phyloP scores from a whole-genome alignment of 2,329 filamentous ascomycete genomes.

The Albophoma yamanashiensis region DNA sequence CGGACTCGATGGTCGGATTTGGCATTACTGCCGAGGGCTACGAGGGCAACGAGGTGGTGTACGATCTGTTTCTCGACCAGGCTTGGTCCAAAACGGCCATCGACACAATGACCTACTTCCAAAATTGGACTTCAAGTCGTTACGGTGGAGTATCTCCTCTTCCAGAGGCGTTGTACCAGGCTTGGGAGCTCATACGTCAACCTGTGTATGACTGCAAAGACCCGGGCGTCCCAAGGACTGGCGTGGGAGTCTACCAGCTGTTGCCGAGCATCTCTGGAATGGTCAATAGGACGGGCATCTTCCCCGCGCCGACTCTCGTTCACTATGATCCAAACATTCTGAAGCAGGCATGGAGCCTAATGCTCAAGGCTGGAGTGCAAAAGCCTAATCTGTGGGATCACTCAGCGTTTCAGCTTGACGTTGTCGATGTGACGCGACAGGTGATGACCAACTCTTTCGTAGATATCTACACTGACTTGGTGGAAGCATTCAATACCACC shows the following conservation, averaged over 20 bases:
- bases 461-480: slow-evolving; percentile 23
- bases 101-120: slow-evolving; percentile 32
- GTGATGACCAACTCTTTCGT: slow-evolving; percentile 35
- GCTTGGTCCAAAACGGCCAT: slow-evolving; percentile 34
- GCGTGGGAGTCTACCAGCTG: slow-evolving; percentile 35
- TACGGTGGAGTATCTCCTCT: slow-evolving; percentile 21
- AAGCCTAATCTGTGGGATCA: slow-evolving; percentile 26
- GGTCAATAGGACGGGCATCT: slow-evolving; percentile 25
- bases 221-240: slow-evolving; percentile 25
- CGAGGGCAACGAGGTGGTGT: slow-evolving; percentile 42
- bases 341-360: slow-evolving; percentile 24
- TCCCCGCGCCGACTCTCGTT: slow-evolving; percentile 24
- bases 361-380: slow-evolving; percentile 22
- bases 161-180: slow-evolving; percentile 23
- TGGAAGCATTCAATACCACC: slow-evolving; percentile 15
- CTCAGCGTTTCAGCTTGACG: slow-evolving; percentile 31
- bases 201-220: slow-evolving; percentile 39
- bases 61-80: slow-evolving; percentile 38
- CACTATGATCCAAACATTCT: slow-evolving; percentile 28
- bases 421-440: slow-evolving; percentile 38
- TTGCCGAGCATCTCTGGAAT: slow-evolving; percentile 29
- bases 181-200: slow-evolving; percentile 33
- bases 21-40: slow-evolving; percentile 38
- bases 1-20: slow-evolving; percentile 32
- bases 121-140: slow-evolving; percentile 30